Conservation (phyloP, 108 stramenopile genomes). For the Cyclotella atomus region DNA sequence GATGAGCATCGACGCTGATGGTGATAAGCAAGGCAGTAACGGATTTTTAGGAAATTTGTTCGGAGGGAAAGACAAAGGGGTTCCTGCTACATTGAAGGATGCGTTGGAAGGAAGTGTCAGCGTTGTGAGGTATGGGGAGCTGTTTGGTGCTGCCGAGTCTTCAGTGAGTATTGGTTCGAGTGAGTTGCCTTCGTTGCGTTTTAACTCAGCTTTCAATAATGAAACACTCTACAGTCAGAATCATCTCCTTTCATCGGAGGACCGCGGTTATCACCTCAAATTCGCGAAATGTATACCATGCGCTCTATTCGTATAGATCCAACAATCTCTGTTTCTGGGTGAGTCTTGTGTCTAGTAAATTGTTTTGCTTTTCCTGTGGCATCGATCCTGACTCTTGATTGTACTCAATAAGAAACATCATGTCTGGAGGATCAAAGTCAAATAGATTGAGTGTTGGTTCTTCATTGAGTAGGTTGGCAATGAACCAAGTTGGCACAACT, state of each 20-base stretch:
- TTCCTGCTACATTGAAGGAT: conserved; percentile 53
- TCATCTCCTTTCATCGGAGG: conserved; percentile 80
- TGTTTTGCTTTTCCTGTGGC: too few relatives aligned
- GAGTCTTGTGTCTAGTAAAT: too few relatives aligned
- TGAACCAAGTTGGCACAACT: conserved; percentile 30
- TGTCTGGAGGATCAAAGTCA: conserved; percentile 52
- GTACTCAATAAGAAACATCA: too few relatives aligned
- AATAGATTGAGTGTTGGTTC: conserved; percentile 72
- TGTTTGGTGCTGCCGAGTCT: conserved; percentile 82
- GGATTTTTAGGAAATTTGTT: conserved; percentile 47
- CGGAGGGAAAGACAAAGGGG: conserved; percentile 22
- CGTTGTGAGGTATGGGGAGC: conserved; percentile 68
- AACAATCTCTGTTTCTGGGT: conserved; percentile 56
- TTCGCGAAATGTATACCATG: conserved; percentile 81
- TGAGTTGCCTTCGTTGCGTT: too few relatives aligned
- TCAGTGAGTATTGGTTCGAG: too few relatives aligned
- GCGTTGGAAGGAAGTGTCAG: conserved; percentile 43
- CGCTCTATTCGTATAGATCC: conserved; percentile 79
- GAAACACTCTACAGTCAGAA: conserved; percentile 67
- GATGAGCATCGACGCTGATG: conserved; percentile 30
- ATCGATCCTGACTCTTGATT: too few relatives aligned
- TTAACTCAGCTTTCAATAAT: too few relatives aligned
- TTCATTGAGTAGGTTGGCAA: conserved; percentile 59
- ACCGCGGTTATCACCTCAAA: conserved; percentile 60
- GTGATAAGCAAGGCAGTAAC: too few relatives aligned